Evolutionary conservation across 116 monocot species (phyloP), one percentile per base, ranked within the genome.

Genomic region (Trichopus zeylanicus): DNA sequence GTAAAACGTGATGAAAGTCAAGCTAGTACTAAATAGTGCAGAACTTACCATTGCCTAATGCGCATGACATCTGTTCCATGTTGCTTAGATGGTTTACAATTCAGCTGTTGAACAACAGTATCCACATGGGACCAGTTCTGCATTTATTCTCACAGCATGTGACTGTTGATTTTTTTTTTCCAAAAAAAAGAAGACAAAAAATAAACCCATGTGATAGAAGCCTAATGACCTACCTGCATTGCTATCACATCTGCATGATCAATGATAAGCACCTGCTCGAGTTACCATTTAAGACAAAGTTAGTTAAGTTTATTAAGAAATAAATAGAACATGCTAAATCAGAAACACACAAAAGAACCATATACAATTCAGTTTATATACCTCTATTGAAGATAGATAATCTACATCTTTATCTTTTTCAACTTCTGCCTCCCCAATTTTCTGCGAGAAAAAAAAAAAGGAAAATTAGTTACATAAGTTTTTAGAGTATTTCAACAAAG

Each of bases 381-480:
- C 99, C 86, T 99, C 99, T 64, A 99, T 99, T 28, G 99, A 99
- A 0, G 99, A 99, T 33, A 99, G 65, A 75, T 89, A 99, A 69
- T 99, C 99, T 48, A 99, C 81, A 77, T 99, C 88, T 66, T 86
- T 99, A 51, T 75, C 92, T 64, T 92, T 92, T 2, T 83, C 85
- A 59, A 32, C 46, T 61, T 94, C 80, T 34, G 71, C 70, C 64
- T 83, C 86, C 6, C 71, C 85, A 71, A 94, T 88, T 80, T 86
- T 89, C 89, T 93, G 57, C 55, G 13, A 7, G 33, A 35, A 34
- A 6, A 53, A 27, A 4, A 6, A 4, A 34, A 46, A 7, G 33
- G 29, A 28, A 12, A 16, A 26, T 31, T n/a, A n/a, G n/a, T n/a
- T n/a, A n/a, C n/a, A n/a, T n/a, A n/a, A n/a, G n/a, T n/a, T n/a